Evolutionary conservation across 106 monocot genomes (phyloP), one percentile per base, ranked within the genome.

Genomic region (Vanilla planifolia): DNA sequence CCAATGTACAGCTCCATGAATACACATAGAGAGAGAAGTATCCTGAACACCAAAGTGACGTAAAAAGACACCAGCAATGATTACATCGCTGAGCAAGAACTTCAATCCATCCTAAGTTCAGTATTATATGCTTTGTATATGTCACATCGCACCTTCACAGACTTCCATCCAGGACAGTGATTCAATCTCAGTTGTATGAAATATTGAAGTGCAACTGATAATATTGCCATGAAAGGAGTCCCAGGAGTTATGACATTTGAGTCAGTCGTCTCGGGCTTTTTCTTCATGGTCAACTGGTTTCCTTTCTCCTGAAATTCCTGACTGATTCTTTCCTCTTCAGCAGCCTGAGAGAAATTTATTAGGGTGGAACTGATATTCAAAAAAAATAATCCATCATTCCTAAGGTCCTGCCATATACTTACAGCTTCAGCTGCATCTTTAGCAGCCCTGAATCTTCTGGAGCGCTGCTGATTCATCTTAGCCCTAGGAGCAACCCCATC

Each of bases 171-270:
- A 63, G 74, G 61, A 57, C 64, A 63, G 2, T 20, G 33, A 43
- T 88, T 91, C 69, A 96, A 53, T 71, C 84, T 74, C 52, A 61
- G 48, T 26, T 91, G 96, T 48, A 91, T 75, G 63, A 87, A 96
- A 55, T 96, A 88, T 46, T 91, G 91, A 71, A 91, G 90, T 25
- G 91, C 96, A 43, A 74, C 66, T 32, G 96, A 96, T 4, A 96
- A 77, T 46, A 69, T 60, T 61, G 75, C 76, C 96, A 96, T 96
- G 63, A 96, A 96, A 27, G 34, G 65, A 48, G 96, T 98, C 55
- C 96, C 96, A 32, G 91, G 96, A 52, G 96, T 98, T 35, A 98
- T 98, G 36, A 98, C 91, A 82, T 98, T 98, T 61, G 96, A 92
- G 24, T 98, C 91, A 13, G 69, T 57, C 33, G 84, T 82, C 65